Evolutionary conservation across 768 basidiomycete genomes (phyloP).

Genomic region (Megacollybia marginata): DNA sequence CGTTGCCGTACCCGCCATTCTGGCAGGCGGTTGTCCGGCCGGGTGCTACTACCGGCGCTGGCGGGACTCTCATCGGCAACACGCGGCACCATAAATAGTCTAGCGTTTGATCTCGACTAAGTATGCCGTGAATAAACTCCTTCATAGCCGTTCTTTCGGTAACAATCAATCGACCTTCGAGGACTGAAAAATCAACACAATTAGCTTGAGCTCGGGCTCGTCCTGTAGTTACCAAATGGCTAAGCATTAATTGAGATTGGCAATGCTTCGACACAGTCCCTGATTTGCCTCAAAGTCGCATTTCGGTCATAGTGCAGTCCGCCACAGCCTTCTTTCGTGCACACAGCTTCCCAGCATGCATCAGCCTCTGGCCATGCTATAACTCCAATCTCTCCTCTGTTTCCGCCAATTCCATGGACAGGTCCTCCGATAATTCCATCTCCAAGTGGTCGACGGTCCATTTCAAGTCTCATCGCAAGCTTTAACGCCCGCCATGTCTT

Average conservation of each 20-base stretch:
- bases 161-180: too few species aligned
- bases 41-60: too few species aligned
- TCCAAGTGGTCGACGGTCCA: slow-evolving; percentile 52
- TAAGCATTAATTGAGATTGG: slow-evolving; percentile 30
- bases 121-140: too few species aligned
- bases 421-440: slow-evolving; percentile 25
- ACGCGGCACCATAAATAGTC: too few species aligned
- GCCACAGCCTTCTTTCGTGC: slow-evolving; percentile 40
- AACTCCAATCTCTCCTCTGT: slow-evolving; percentile 29
- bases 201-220: too few species aligned
- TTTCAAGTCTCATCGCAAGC: slow-evolving; percentile 45
- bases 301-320: slow-evolving; percentile 53
- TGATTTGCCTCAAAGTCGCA: slow-evolving; percentile 51
- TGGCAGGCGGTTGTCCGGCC: too few species aligned
- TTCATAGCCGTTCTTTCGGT: too few species aligned
- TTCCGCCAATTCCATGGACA: slow-evolving; percentile 9
- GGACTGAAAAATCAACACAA: too few species aligned
- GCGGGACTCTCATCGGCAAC: too few species aligned
- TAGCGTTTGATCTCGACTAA: too few species aligned
- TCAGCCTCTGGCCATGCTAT: slow-evolving; percentile 51
- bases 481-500: slow-evolving; percentile 58
- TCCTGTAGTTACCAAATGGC: too few species aligned
- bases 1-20: too few species aligned
- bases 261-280: slow-evolving; percentile 46
- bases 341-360: slow-evolving; percentile 57